Evolutionary conservation across 805 yeast species (phyloP).

Genomic region (Ogataea paraovalis): DNA sequence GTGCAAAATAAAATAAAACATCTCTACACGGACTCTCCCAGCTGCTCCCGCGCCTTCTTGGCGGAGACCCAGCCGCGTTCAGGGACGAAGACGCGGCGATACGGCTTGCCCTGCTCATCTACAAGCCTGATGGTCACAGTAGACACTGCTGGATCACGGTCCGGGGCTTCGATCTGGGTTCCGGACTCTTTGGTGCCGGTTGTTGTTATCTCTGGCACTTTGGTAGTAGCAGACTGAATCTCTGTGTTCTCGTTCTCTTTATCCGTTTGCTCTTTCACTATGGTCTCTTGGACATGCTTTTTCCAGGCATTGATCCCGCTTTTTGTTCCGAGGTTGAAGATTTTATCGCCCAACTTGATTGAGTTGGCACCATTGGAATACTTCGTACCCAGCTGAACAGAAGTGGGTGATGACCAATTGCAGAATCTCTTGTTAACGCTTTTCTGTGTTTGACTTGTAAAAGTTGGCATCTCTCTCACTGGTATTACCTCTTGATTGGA

Average conservation of each 20-base stretch:
- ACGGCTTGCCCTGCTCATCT: conserved; percentile 38
- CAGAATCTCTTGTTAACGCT: background rate
- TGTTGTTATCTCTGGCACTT: too few relatives aligned
- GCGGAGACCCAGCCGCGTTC: conserved; percentile 46
- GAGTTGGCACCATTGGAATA: background rate
- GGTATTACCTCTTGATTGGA: background rate
- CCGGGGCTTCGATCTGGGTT: too few relatives aligned
- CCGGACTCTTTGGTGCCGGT: too few relatives aligned
- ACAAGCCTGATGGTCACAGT: conserved; percentile 8
- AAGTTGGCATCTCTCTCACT: too few relatives aligned
- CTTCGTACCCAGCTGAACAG: background rate
- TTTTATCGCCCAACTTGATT: conserved; percentile 15
- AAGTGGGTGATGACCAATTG: background rate
- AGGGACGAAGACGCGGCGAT: conserved; percentile 43
- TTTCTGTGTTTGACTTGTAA: too few relatives aligned
- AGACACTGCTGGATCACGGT: background rate
- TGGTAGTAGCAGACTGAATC: too few relatives aligned
- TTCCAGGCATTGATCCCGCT: conserved; percentile 30
- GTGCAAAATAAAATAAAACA: too few relatives aligned
- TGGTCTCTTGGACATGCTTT: conserved; percentile 17
- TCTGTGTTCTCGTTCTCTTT: conserved; percentile 10
- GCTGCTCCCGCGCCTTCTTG: conserved; percentile 13
- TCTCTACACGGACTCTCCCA: conserved; percentile 1
- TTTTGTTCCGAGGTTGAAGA: conserved; percentile 30
- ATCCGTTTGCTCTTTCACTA: conserved; percentile 5